phyloP scores from a whole-genome alignment of 495 filamentous ascomycete genomes.

The Aspergillus ellipticus region DNA sequence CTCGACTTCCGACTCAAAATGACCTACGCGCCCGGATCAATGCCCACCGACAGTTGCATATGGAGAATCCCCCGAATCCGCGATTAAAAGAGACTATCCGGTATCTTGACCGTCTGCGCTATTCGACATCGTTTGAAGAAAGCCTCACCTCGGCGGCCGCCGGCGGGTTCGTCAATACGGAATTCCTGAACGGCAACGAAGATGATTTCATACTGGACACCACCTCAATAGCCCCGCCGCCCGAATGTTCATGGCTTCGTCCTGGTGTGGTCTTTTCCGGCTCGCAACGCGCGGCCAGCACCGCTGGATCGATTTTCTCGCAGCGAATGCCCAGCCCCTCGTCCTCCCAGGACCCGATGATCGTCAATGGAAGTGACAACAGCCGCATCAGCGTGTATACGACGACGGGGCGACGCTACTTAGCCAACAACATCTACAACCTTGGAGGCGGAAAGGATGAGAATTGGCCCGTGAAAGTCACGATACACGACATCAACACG shows the following conservation, averaged over 20 bases:
- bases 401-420: slow-evolving; percentile 33
- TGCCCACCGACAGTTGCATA: slow-evolving; percentile 49
- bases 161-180: slow-evolving; percentile 45
- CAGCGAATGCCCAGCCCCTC: slow-evolving; percentile 28
- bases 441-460: slow-evolving; percentile 43
- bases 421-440: slow-evolving; percentile 31
- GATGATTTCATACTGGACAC: slow-evolving; percentile 64
- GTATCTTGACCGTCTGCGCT: slow-evolving; percentile 60
- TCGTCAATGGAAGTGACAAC: slow-evolving; percentile 37
- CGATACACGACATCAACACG: slow-evolving; percentile 65
- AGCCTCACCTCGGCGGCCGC: slow-evolving; percentile 49
- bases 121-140: slow-evolving; percentile 53
- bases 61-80: slow-evolving; percentile 39
- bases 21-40: slow-evolving; percentile 46
- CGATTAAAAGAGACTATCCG: slow-evolving; percentile 60
- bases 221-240: slow-evolving; percentile 47
- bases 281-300: slow-evolving; percentile 49
- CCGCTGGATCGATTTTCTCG: slow-evolving; percentile 23
- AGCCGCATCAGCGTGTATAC: slow-evolving; percentile 33
- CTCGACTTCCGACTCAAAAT: slow-evolving; percentile 33
- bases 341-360: slow-evolving; percentile 31
- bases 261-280: slow-evolving; percentile 63
- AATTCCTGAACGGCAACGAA: slow-evolving; percentile 43
- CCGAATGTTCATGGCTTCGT: slow-evolving; percentile 62
- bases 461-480: slow-evolving; percentile 70